Conservation (phyloP, 805 yeast species). For the Pichia exigua region DNA sequence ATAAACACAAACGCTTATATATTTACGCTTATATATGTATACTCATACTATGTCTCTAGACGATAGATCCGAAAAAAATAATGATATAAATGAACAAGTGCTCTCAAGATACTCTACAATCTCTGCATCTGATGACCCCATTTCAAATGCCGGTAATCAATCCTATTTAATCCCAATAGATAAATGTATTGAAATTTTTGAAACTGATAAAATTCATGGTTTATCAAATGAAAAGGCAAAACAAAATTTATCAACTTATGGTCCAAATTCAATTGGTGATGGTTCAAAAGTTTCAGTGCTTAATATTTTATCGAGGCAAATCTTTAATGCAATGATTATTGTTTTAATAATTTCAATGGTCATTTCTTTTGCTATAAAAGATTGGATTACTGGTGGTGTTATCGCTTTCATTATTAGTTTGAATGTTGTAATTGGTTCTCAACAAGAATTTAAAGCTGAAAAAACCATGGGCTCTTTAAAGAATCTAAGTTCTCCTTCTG, state of each 20-base stretch:
- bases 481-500: slow-evolving; percentile 62
- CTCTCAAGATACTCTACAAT: slow-evolving; percentile 7
- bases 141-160: slow-evolving; percentile 12
- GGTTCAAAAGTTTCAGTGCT: slow-evolving; percentile 46
- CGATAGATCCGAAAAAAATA: slow-evolving; percentile 7
- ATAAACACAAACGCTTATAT: background rate
- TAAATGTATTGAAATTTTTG: slow-evolving; percentile 16
- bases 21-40: background rate
- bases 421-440: slow-evolving; percentile 58
- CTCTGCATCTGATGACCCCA: background rate
- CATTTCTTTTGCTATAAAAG: slow-evolving; percentile 63
- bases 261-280: slow-evolving; percentile 56
- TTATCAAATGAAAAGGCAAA: slow-evolving; percentile 31
- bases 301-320: slow-evolving; percentile 54
- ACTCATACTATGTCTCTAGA: background rate
- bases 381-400: slow-evolving; percentile 81
- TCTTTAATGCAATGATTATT: slow-evolving; percentile 71
- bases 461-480: slow-evolving; percentile 71
- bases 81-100: slow-evolving; percentile 6
- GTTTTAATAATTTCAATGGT: slow-evolving; percentile 63
- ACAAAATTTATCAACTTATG: slow-evolving; percentile 31
- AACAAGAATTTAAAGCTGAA: slow-evolving; percentile 69
- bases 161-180: slow-evolving; percentile 17
- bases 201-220: slow-evolving; percentile 42
- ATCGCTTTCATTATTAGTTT: slow-evolving; percentile 58